A percentile compares a stretch with the other conserved stretches of the same genome.
These are phyloP conservation scores for Citrus australasica DNA, from an alignment of 345 rosid genomes.

Conservation along the genomic window DNA sequence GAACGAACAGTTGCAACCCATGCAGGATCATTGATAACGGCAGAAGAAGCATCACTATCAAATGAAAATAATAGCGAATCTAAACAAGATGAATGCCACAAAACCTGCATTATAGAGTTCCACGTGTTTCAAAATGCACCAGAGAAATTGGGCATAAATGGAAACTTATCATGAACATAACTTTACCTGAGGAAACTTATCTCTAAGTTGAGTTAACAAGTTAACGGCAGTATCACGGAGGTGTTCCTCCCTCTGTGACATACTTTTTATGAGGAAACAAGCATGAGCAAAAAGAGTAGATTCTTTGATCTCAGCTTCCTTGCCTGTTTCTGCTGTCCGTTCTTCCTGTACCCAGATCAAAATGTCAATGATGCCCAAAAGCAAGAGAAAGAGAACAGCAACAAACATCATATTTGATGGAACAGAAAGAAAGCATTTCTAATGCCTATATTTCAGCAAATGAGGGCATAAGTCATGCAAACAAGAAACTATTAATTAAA, in stretches of 20 bases:
- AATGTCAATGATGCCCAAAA: slow-evolving; percentile 15
- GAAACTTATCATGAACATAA: slow-evolving; percentile 6
- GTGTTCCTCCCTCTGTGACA: slow-evolving; percentile 97
- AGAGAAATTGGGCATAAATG: slow-evolving; percentile 10
- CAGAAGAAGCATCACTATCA: slow-evolving; percentile 57
- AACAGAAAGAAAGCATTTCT: not conserved
- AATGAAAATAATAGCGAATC: slow-evolving; percentile 84
- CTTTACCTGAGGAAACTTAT: slow-evolving; percentile 93
- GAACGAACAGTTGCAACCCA: slow-evolving; percentile 78
- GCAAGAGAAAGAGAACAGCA: slow-evolving; percentile 13
- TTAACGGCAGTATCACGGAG: slow-evolving; percentile 81
- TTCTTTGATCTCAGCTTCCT: slow-evolving; percentile 79
- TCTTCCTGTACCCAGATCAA: slow-evolving; percentile 74
- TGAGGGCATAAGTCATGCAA: not conserved
- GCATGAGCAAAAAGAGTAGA: slow-evolving; percentile 76
- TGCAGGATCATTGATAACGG: slow-evolving; percentile 87
- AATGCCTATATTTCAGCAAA: not conserved
- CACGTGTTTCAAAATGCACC: slow-evolving; percentile 10
- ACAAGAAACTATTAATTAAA: not conserved
- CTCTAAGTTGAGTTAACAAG: slow-evolving; percentile 88
- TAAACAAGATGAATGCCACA: slow-evolving; percentile 95
- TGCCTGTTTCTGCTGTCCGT: slow-evolving; percentile 68
- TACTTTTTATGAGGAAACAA: slow-evolving; percentile 86
- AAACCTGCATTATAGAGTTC: slow-evolving; percentile 54
- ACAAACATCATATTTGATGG: slow-evolving; percentile 1